A percentile compares a stretch with the other conserved stretches of the same genome.
Conservation (phyloP, 2,329 filamentous ascomycete genomes). For the Talaromyces sp. region DNA sequence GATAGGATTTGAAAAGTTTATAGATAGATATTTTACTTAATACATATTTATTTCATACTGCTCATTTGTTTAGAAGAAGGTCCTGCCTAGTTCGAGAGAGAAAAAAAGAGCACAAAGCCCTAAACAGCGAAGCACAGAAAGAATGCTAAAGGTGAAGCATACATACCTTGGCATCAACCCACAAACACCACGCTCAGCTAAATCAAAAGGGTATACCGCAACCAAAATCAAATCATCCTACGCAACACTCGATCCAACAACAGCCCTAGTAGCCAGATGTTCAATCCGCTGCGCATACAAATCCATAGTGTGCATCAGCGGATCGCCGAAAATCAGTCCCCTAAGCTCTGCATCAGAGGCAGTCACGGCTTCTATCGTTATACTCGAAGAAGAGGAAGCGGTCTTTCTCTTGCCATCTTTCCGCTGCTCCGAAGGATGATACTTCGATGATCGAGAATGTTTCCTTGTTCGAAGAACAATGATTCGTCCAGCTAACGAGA, state of each 20-base stretch:
- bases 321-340: slow-evolving; percentile 75
- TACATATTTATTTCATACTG: not conserved
- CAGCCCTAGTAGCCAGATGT: slow-evolving; percentile 65
- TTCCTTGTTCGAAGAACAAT: slow-evolving; percentile 56
- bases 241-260: slow-evolving; percentile 37
- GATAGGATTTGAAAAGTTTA: not conserved
- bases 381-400: slow-evolving; percentile 35
- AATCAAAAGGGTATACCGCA: not conserved
- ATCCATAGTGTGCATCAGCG: slow-evolving; percentile 74
- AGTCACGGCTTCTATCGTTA: slow-evolving; percentile 14
- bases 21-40: not conserved
- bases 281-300: slow-evolving; percentile 72
- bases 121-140: not conserved
- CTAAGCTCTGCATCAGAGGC: slow-evolving; percentile 65
- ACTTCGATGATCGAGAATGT: slow-evolving; percentile 36
- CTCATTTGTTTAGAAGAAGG: not conserved
- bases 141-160: not conserved
- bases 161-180: not conserved
- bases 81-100: not conserved
- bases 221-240: not conserved
- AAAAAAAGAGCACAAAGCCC: not conserved
- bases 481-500: slow-evolving; percentile 68
- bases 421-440: slow-evolving; percentile 32
- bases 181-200: not conserved
- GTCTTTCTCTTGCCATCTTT: slow-evolving; percentile 45